phyloP scores from a whole-genome alignment of 805 yeast species.

The Diddensiella caesifluorescens region DNA sequence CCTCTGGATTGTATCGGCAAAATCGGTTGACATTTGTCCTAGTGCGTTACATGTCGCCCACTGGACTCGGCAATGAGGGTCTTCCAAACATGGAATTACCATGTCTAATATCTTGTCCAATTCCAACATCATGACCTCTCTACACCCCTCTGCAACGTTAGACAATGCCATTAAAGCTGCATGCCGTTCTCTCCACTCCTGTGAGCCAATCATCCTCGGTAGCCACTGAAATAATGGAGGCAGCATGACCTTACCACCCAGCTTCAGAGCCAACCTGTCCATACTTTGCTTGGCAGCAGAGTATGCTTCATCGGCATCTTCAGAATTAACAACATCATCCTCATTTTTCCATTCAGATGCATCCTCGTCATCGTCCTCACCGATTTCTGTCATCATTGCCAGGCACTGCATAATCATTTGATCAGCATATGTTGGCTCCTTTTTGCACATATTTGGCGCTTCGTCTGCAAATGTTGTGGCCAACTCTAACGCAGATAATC shows the following conservation, averaged over 20 bases:
- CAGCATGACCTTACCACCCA: conserved; percentile 80
- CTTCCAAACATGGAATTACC: conserved; percentile 78
- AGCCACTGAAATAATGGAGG: conserved; percentile 80
- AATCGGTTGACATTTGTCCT: conserved; percentile 96
- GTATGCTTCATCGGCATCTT: conserved; percentile 78
- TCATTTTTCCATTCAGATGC: conserved; percentile 81
- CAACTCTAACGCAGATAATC: conserved; percentile 84
- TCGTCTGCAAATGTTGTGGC: conserved; percentile 87
- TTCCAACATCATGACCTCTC: conserved; percentile 77
- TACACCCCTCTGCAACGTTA: conserved; percentile 95
- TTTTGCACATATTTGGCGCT: conserved; percentile 91
- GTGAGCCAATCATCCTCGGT: conserved; percentile 73
- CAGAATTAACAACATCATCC: conserved; percentile 70
- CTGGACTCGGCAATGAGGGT: conserved; percentile 90
- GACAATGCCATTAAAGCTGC: conserved; percentile 97
- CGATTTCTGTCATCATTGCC: conserved; percentile 87
- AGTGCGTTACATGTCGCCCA: conserved; percentile 95
- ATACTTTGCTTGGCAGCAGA: conserved; percentile 93
- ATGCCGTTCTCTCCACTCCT: conserved; percentile 89
- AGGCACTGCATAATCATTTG: conserved; percentile 69
- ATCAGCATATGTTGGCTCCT: conserved; percentile 64
- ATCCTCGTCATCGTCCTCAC: conserved; percentile 79
- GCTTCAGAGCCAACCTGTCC: conserved; percentile 79
- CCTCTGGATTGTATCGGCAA: conserved; percentile 82
- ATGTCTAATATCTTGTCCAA: conserved; percentile 76